These are phyloP conservation scores for Sequoiadendron giganteum DNA, from an alignment of 75 land plant species.

Conservation along the genomic window DNA sequence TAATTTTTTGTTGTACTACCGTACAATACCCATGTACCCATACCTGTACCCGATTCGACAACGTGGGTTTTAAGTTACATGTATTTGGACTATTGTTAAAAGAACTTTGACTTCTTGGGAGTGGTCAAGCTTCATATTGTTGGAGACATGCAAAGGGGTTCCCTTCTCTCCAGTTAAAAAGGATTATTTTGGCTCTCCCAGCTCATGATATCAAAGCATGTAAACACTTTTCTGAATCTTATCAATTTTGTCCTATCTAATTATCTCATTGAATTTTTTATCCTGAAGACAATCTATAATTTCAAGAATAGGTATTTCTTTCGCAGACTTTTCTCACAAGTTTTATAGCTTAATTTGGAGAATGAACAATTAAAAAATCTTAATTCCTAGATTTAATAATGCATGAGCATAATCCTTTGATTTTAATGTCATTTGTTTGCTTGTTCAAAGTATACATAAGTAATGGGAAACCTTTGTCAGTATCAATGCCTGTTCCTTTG, in stretches of 20 bases:
- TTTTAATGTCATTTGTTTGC: background rate
- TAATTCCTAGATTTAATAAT: background rate
- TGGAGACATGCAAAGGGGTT: no score
- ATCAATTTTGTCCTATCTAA: background rate
- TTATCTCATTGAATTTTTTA: background rate
- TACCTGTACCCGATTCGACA: no score
- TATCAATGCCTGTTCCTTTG: background rate
- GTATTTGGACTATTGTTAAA: no score
- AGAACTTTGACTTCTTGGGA: no score
- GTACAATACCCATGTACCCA: no score
- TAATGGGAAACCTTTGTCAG: background rate
- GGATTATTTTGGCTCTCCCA: background rate
- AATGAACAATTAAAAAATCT: background rate
- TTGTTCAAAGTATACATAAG: background rate
- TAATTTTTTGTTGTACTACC: no score
- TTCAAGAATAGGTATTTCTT: background rate
- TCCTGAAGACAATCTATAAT: background rate
- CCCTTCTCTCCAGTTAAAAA: background rate
- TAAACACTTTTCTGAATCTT: background rate
- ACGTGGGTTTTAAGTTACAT: no score
- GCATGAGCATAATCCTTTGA: background rate
- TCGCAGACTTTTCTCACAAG: background rate
- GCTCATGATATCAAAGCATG: background rate
- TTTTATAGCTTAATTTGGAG: background rate
- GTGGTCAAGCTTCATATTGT: no score